Conservation (phyloP, 2,329 filamentous ascomycete genomes). For the Trichoderma pleuroti region DNA sequence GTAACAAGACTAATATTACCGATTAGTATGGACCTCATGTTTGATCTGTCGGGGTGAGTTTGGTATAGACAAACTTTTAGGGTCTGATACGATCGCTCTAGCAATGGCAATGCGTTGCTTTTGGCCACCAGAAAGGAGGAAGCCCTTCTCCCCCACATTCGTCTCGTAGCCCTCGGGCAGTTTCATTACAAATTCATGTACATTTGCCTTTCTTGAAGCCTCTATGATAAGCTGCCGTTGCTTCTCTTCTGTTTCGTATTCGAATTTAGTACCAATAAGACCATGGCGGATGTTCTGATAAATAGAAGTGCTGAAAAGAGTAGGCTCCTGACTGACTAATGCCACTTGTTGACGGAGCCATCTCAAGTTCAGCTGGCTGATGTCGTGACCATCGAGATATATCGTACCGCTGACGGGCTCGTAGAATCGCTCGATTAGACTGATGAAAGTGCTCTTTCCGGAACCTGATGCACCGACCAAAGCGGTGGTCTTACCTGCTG, state of each 20-base stretch:
- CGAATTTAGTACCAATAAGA: background rate
- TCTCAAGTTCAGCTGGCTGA: background rate
- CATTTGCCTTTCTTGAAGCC: background rate
- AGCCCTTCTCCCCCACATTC: background rate
- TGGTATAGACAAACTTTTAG: background rate
- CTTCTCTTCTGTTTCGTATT: background rate
- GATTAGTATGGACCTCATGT: too few species aligned
- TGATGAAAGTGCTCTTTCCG: background rate
- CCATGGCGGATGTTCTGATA: background rate
- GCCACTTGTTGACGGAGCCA: background rate
- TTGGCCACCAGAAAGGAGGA: background rate
- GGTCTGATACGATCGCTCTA: background rate
- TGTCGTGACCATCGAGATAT: background rate
- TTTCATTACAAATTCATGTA: background rate
- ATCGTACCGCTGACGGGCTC: background rate
- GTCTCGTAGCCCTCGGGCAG: background rate
- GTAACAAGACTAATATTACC: background rate
- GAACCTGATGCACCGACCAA: background rate
- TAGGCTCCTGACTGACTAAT: background rate
- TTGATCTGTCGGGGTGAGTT: background rate
- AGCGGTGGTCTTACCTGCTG: background rate
- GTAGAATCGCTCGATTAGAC: background rate
- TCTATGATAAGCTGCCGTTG: background rate
- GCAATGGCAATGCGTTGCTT: slow-evolving; percentile 11
- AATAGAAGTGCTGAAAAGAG: background rate